phyloP scores from a whole-genome alignment of 257 asterid species.

The Osmanthus fragrans region DNA sequence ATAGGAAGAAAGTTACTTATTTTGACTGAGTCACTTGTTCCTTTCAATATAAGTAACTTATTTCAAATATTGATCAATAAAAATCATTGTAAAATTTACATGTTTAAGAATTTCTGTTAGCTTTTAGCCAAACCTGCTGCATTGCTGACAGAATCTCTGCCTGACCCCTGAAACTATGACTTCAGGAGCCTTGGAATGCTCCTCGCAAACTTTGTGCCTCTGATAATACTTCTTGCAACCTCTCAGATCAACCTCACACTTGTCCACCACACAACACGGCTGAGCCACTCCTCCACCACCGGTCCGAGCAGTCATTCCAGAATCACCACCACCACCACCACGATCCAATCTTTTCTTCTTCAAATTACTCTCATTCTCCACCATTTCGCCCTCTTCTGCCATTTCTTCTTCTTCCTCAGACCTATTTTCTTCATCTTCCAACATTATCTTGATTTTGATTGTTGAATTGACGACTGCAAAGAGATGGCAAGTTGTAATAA shows the following conservation, averaged over 20 bases:
- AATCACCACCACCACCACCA: slow-evolving; percentile 22
- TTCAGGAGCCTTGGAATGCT: slow-evolving; percentile 55
- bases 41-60: neutral
- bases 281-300: slow-evolving; percentile 16
- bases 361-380: slow-evolving; percentile 20
- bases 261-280: slow-evolving; percentile 47
- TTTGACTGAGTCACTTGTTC: neutral
- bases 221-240: slow-evolving; percentile 49
- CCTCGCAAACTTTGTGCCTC: slow-evolving; percentile 62
- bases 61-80: neutral
- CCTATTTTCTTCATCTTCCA: slow-evolving; percentile 29
- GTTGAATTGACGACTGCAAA: slow-evolving; percentile 21
- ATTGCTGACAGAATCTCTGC: slow-evolving; percentile 73
- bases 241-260: slow-evolving; percentile 39
- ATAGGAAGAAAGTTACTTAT: neutral
- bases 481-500: slow-evolving; percentile 27
- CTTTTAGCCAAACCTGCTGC: slow-evolving; percentile 53
- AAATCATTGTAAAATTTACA: neutral
- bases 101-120: neutral
- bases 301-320: slow-evolving; percentile 5
- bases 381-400: slow-evolving; percentile 6
- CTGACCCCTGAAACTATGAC: slow-evolving; percentile 44
- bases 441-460: slow-evolving; percentile 29
- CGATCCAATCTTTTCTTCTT: slow-evolving; percentile 42
- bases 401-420: slow-evolving; percentile 13